Evolutionary conservation across 176 grass and related monocot genomes (phyloP).

Genomic region (Echinochloa phyllopogon): DNA sequence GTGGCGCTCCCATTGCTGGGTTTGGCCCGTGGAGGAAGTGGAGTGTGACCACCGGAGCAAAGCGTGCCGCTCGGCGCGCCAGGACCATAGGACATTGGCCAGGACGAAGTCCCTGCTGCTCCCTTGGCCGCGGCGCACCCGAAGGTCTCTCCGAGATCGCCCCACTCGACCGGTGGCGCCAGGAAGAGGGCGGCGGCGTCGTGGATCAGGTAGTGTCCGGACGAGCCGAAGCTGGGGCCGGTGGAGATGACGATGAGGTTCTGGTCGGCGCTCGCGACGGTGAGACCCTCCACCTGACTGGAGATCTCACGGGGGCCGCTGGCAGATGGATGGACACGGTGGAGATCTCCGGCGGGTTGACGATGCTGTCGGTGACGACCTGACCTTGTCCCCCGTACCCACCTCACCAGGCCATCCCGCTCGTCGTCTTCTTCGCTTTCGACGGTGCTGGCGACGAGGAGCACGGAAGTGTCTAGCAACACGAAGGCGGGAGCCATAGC

Average conservation of each 20-base stretch:
- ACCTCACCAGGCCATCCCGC: background rate
- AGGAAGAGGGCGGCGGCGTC: background rate
- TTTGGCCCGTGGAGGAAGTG: background rate
- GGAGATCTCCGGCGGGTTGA: background rate
- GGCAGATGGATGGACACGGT: background rate
- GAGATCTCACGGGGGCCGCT: background rate
- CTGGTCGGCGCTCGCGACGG: background rate
- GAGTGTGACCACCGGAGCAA: background rate
- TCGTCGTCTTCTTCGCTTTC: background rate
- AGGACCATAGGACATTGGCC: background rate
- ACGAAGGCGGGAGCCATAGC: background rate
- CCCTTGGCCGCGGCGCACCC: background rate
- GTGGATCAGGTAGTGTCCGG: background rate
- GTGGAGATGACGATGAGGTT: constrained; percentile 10
- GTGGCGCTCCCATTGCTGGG: background rate
- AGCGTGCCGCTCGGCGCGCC: no score
- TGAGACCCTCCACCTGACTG: background rate
- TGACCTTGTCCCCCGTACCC: no score
- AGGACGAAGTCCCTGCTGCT: background rate
- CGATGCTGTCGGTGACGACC: background rate
- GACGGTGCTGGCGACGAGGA: background rate
- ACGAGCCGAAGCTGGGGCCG: background rate
- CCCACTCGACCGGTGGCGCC: background rate
- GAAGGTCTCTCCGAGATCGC: background rate
- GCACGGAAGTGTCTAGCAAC: background rate